A percentile compares a stretch with the other conserved stretches of the same genome.
Conservation (phyloP, 352 stramenopile genomes). For the Phytophthora chlamydospora region DNA sequence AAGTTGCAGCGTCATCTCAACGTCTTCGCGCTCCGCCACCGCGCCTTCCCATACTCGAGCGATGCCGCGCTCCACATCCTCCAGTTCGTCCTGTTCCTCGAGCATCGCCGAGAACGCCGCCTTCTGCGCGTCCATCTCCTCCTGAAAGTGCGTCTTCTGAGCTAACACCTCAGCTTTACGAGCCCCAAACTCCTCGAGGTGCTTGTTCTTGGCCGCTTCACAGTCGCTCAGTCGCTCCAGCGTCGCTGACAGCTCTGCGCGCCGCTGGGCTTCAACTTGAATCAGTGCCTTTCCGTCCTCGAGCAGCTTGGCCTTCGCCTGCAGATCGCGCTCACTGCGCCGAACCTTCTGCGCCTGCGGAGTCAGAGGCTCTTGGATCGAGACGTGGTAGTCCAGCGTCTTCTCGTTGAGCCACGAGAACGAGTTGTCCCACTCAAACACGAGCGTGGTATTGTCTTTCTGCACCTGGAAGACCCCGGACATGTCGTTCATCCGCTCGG, state of each 20-base stretch:
- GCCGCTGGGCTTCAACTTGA: conserved; percentile 36
- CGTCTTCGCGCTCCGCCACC: conserved; percentile 57
- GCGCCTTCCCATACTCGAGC: conserved; percentile 46
- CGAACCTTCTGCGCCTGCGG: conserved; percentile 42
- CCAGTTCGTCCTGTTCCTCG: conserved; percentile 57
- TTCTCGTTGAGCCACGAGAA: conserved; percentile 89
- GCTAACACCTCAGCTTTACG: conserved; percentile 41
- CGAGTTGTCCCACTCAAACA: conserved; percentile 84
- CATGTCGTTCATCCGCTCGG: conserved; percentile 60
- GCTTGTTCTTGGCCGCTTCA: conserved; percentile 42
- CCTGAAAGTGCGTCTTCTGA: conserved; percentile 50
- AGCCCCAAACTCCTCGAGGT: conserved; percentile 36
- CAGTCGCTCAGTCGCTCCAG: conserved; percentile 45
- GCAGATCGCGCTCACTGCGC: conserved; percentile 35
- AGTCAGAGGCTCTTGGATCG: conserved; percentile 65
- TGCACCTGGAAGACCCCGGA: conserved; percentile 55
- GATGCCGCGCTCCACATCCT: conserved; percentile 46
- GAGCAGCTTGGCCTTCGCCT: conserved; percentile 30
- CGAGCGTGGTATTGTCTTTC: conserved; percentile 45
- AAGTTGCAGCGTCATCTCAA: conserved; percentile 72
- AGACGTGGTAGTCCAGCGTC: conserved; percentile 86
- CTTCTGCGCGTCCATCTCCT: conserved; percentile 70
- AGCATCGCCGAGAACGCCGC: conserved; percentile 42
- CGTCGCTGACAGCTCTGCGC: conserved; percentile 41
- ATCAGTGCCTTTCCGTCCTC: conserved; percentile 44